Evolutionary conservation across 495 filamentous ascomycete species (phyloP).

Genomic region (Viridothelium virens): DNA sequence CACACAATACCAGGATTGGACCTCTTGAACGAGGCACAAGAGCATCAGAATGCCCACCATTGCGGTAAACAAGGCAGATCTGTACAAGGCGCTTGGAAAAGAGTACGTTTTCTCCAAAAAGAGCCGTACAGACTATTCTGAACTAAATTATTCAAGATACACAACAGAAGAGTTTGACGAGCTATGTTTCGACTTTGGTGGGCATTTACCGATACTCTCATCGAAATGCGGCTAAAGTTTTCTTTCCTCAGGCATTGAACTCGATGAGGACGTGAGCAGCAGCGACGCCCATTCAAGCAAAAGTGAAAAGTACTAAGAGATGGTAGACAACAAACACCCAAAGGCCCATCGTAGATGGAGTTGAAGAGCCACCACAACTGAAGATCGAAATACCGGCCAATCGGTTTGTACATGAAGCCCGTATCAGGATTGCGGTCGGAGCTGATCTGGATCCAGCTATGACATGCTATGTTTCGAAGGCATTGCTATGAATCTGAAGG

Average conservation of each 20-base stretch:
- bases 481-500: slow-evolving; percentile 88
- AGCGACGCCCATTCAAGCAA: not conserved
- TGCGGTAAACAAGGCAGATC: slow-evolving; percentile 84
- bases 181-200: slow-evolving; percentile 96
- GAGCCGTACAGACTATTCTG: slow-evolving; percentile 12
- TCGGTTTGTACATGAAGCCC: slow-evolving; percentile 40
- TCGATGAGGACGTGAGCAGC: slow-evolving; percentile 67
- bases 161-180: slow-evolving; percentile 93
- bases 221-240: not conserved
- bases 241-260: slow-evolving; percentile 62
- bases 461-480: slow-evolving; percentile 98
- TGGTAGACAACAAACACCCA: slow-evolving; percentile 57
- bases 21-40: not conserved
- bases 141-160: slow-evolving; percentile 46
- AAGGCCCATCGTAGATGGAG: slow-evolving; percentile 64
- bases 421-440: not conserved
- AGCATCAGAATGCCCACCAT: slow-evolving; percentile 73
- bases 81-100: slow-evolving; percentile 84
- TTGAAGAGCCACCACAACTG: slow-evolving; percentile 81
- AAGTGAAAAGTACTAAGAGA: not conserved
- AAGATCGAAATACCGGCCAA: slow-evolving; percentile 99
- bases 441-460: slow-evolving; percentile 53
- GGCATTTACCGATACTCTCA: slow-evolving; percentile 14
- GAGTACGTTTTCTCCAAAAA: slow-evolving; percentile 51
- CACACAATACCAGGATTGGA: not conserved